Base-by-base conservation (phyloP, 2,329 filamentous ascomycete genomes). In the Microthyrium microscopicum region DNA sequence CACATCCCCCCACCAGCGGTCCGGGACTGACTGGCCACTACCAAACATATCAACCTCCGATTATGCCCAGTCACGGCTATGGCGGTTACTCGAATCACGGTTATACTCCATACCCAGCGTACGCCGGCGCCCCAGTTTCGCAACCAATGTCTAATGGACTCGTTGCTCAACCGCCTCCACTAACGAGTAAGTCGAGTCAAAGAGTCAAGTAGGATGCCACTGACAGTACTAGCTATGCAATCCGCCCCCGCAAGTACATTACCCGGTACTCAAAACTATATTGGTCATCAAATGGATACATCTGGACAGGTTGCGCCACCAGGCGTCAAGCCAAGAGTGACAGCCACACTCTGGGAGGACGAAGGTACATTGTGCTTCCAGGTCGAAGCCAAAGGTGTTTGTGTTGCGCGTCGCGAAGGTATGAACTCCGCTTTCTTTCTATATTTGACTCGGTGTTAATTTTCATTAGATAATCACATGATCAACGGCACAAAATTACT, bases 341-440 rank as follows among this genome's bases (percentile, higher is more conserved):
- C 89, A 4, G 89, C 89, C 6, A 98, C 89, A 0, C 56, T 98
- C 17, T 98, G 89, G 89, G 89, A 95, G 61, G 89, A 98, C 44
- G 89, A 98, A 51, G 89, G 89, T 21, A 95, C 84, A 51, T 64
- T 95, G 20, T 98, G 89, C 59, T 98, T 95, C 52, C 89, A 95
- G 53, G 89, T 95, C 2, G 89, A 95, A 56, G 87, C 89, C 3
- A 78, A 89, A 44, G 87, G 87, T 30, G 87, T 98, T 34, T 98
- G 89, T 53, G 89, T 95, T 37, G 87, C 87, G 34, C 73, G 89
- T 44, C 70, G 89, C 52, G 87, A 95, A 70, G 84, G 83, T 89
- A 58, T 44, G 63, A 49, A 34, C 19, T 24, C 27, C 25, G 34
- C 17, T 21, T 13, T 19, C 3, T 9, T 6, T 20, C 21, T 24